Base-by-base conservation (phyloP, 2,329 filamentous ascomycete species). In the Tetracladium maxilliforme region DNA sequence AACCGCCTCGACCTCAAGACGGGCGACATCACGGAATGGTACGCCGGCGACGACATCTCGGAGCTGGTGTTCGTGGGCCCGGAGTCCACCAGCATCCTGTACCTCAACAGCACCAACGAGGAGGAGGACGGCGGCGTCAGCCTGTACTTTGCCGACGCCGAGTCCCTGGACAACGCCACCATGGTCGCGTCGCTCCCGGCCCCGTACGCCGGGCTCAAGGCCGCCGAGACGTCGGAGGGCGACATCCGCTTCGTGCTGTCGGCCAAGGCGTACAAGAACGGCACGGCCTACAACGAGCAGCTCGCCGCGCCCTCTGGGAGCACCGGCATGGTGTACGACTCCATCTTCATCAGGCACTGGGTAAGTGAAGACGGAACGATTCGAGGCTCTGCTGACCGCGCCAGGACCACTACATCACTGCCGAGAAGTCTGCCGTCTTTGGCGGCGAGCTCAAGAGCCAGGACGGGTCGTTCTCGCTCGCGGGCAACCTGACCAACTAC, bases 341-440 rank as follows among this genome's bases (percentile, higher is more conserved):
- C 56, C 7, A 55, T 64, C 27, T 72, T 66, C 29, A 60, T 69
- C 10, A 58, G 68, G 3, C 67, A 73, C 37, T 73, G 68, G 68
- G 39, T 43, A 23, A 31, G 39, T 33, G 14, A 14, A 12, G n/a
- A 26, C 5, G 19, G 6, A 8, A 10, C 21, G 14, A 13, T 8
- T 4, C 9, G 12, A 12, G 22, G 25, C 31, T 39, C 25, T 36
- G 13, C 3, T 4, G n/a, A n/a, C n/a, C 15, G 10, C 15, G 7
- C 19, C 12, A 41, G 40, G 66, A 72, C 34, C 51, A 51, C 21
- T 73, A 60, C 38, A 49, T 69, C 10, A 61, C 57, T 1, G 51
- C 60, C 3, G 52, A 68, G 34, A 65, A 60, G 34, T 68, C 71
- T 31, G 55, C 64, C 14, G 53, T 77, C 19, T 76, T 69, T 44